Percentiles rank a stretch among this genome's conserved stretches.
Conservation (phyloP, 2,329 filamentous ascomycete species). For the Colletotrichum sp. region DNA sequence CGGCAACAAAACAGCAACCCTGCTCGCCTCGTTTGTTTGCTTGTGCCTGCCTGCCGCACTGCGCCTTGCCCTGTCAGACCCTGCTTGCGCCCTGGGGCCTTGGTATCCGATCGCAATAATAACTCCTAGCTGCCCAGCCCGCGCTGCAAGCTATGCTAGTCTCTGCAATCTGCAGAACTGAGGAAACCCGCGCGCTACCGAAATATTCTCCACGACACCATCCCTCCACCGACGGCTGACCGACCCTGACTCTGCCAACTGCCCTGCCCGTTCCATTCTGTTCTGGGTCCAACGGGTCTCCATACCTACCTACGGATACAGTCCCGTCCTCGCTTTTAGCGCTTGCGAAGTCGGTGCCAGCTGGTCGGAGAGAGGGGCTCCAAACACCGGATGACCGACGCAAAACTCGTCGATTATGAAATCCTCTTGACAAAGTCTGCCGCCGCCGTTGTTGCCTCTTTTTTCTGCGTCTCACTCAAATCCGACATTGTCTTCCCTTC, state of each 20-base stretch:
- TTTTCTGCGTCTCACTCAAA: neutral
- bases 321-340: slow-evolving; percentile 3
- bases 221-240: neutral
- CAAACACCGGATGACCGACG: slow-evolving; percentile 13
- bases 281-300: slow-evolving; percentile 7
- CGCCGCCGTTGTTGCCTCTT: neutral
- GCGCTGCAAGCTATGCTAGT: neutral
- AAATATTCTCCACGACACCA: slow-evolving; percentile 15
- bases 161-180: neutral
- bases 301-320: neutral
- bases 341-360: slow-evolving; percentile 15
- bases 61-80: neutral
- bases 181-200: neutral
- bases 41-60: neutral
- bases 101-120: neutral
- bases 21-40: neutral
- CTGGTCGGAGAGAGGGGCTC: slow-evolving; percentile 16
- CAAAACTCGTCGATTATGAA: slow-evolving; percentile 19
- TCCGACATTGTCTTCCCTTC: neutral
- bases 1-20: neutral
- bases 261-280: neutral
- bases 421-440: neutral
- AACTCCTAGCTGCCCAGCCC: neutral
- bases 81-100: neutral
- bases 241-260: neutral